These are phyloP conservation scores for Metschnikowia arizonensis DNA, from an alignment of 805 yeast species.

Conservation along the genomic window DNA sequence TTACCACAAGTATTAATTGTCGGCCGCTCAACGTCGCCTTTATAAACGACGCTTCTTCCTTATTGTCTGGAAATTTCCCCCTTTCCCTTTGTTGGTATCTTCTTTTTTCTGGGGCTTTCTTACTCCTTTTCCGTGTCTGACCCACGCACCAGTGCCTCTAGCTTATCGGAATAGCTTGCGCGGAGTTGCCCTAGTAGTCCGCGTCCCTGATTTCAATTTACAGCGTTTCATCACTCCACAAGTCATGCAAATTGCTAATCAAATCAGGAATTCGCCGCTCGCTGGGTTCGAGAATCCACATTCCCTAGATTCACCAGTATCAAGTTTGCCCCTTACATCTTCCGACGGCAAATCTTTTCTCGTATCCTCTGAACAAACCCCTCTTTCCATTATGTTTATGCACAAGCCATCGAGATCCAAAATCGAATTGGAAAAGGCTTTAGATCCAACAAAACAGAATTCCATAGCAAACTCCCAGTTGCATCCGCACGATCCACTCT, in stretches of 20 bases:
- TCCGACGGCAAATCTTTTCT: not conserved
- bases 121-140: not conserved
- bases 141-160: conserved; percentile 3
- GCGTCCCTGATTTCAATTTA: not conserved
- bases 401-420: conserved; percentile 38
- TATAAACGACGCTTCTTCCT: not conserved
- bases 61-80: not conserved
- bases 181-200: conserved; percentile 1
- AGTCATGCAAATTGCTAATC: not conserved
- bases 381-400: conserved; percentile 34
- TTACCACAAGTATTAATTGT: not conserved
- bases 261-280: not conserved
- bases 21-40: not conserved
- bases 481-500: conserved; percentile 4
- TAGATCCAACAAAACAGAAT: conserved; percentile 26
- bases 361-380: conserved; percentile 11
- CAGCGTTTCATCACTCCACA: not conserved
- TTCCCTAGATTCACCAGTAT: conserved; percentile 1
- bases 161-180: conserved; percentile 5
- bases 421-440: conserved; percentile 28
- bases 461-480: conserved; percentile 22
- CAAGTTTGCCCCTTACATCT: conserved; percentile 1
- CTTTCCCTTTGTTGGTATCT: not conserved
- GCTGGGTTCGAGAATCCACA: not conserved
- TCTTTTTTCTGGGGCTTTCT: not conserved